phyloP scores from a whole-genome alignment of 2,329 filamentous ascomycete species.

The Trichoderma sp. region DNA sequence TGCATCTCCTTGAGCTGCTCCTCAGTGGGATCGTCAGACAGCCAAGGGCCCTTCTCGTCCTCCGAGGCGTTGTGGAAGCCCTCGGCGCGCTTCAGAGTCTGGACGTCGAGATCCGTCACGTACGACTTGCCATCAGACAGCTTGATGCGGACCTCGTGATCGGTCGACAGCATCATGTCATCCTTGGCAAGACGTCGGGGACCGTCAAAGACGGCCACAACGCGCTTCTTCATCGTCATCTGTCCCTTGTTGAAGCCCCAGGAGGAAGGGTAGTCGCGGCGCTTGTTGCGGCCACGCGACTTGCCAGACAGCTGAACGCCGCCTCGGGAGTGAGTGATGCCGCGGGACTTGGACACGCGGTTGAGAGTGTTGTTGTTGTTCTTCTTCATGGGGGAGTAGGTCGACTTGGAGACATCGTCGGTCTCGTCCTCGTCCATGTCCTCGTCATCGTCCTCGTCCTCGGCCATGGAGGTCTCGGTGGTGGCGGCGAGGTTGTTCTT shows the following conservation, averaged over 20 bases:
- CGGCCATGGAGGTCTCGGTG: slow-evolving; percentile 42
- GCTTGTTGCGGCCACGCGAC: slow-evolving; percentile 78
- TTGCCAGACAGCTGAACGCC: slow-evolving; percentile 63
- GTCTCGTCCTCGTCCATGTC: slow-evolving; percentile 55
- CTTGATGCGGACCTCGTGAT: slow-evolving; percentile 88
- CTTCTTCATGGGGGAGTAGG: slow-evolving; percentile 48
- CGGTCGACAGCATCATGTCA: slow-evolving; percentile 96
- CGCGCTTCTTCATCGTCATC: slow-evolving; percentile 98
- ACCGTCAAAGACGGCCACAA: slow-evolving; percentile 90
- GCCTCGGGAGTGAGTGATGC: slow-evolving; percentile 76
- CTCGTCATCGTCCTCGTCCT: slow-evolving; percentile 58
- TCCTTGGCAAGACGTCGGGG: slow-evolving; percentile 89
- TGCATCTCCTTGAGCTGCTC: slow-evolving; percentile 64
- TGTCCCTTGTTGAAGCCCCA: slow-evolving; percentile 92
- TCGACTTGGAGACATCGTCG: slow-evolving; percentile 44
- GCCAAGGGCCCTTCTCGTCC: slow-evolving; percentile 85
- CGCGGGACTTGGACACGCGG: slow-evolving; percentile 67
- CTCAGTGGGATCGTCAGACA: slow-evolving; percentile 69
- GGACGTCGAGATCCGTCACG: slow-evolving; percentile 89
- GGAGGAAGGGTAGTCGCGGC: slow-evolving; percentile 87
- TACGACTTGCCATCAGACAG: slow-evolving; percentile 76
- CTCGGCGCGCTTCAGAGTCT: slow-evolving; percentile 85
- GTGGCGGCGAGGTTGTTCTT: slow-evolving; percentile 61
- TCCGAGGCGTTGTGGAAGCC: slow-evolving; percentile 78
- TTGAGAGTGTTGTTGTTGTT: slow-evolving; percentile 54